Evolutionary conservation across 192 early-diverging fungal species (phyloP), one percentile per base, ranked within the genome.

Genomic region (Coemansia sp.): DNA sequence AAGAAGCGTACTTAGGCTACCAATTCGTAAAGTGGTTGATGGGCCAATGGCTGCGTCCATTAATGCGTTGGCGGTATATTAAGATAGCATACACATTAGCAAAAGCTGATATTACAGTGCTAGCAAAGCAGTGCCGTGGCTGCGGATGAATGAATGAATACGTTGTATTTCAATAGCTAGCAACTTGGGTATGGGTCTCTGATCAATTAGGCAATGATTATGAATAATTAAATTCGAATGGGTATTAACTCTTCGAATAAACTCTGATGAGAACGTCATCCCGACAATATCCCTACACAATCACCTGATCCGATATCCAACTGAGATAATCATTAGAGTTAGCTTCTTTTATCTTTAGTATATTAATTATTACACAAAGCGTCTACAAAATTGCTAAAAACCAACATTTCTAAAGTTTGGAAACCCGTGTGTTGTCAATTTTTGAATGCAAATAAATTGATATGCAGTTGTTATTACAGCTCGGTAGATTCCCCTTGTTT

Each of bases 41-140:
- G 12, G 50, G 11, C 21, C 8, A 52, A 52, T 52, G 24, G 50
- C 50, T 14, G 50, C 50, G 50, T 52, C 20, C 50, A 52, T 52
- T 12, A 44, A n/a, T 44, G 40, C 14, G 40, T 44, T n/a, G 15
- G 40, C 14, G 14, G 40, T 44, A n/a, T 44, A 15, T 44, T 44
- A 44, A 3, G 11, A 44, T 44, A 5, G 14, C 40, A 44, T 44
- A 44, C 11, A 44, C 40, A 44, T 44, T n/a, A n/a, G 40, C 15
- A 44, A 44, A 44, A 44, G 40, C 14, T 12, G 15, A 44, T 44
- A 44, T 15, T n/a, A 44, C 12, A 44, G 40, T 44, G 40, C 15
- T 44, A n/a, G 15, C 11, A 44, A 44, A n/a, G 40, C 14, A 44
- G 15, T 8, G 31, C 7, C 7, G 31, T 34, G 31, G 31, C 31